Evolutionary conservation across 352 stramenopile species (phyloP), one percentile per base, ranked within the genome.

Genomic region (Hyaloperonospora brassicae): DNA sequence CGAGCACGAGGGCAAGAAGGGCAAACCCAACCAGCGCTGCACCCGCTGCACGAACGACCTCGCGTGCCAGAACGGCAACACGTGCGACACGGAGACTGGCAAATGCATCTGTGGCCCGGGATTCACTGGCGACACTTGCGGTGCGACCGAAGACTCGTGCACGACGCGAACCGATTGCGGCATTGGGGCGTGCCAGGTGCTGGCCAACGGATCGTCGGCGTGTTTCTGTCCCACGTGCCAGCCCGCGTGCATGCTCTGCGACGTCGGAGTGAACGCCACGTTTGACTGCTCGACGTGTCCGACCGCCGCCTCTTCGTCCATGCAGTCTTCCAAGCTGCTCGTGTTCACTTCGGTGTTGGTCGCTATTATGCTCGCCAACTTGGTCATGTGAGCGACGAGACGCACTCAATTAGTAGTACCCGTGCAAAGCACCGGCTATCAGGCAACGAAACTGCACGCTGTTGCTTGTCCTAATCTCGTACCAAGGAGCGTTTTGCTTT

Each of bases 11-110:
- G 70, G 70, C 23, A 80, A 80, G 57, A 46, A 77, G 52, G 68
- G 70, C 27, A 80, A 75, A 49, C 45, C 70, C 5, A 68, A 82
- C 68, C 42, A 62, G 35, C 73, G 73, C 35, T 84, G 73, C 59
- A 72, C 70, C 22, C 64, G 49, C 41, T 84, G 71, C 59, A 80
- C 69, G 17, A 79, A 72, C 44, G 70, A 82, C 47, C 57, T 70
- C 25, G 71, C 71, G 2, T 84, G 73, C 52, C 71, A 84, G 41
- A 79, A 84, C 46, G 61, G 52, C 42, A 75, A 79, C 57, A 52
- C 56, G 21, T 84, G 73, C 59, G 65, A 85, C 57, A 70, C 59
- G 0, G 67, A 79, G 39, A 79, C 66, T 8, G 74, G 74, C 40
- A 78, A 74, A 52, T 85, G 74, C 65, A 61, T 73, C 10, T 84